Evolutionary conservation across 257 asterid species (phyloP), one percentile per base, ranked within the genome.

Genomic region (Henckelia pumila): DNA sequence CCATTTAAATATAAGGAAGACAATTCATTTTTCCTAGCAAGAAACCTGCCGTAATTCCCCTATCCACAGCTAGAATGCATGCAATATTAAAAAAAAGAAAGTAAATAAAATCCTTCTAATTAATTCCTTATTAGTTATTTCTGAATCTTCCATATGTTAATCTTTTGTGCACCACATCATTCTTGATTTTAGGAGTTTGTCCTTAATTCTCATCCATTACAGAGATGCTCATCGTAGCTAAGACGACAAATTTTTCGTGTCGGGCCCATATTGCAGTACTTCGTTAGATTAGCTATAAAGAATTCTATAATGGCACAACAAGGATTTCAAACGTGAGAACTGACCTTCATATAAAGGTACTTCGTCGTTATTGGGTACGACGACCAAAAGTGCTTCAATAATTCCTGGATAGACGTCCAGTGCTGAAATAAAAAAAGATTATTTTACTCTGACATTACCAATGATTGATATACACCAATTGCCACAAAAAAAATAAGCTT

Each of bases 341-440:
- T 44, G 56, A 92, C 99, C 95, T 93, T 93, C 61, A 81, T 68
- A 76, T 80, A 74, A 21, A 90, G 88, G 79, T 81, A 79, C 78
- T 83, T 86, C 23, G 94, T 83, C 61, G 96, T 85, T 60, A 93
- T 84, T n/a, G 99, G 99, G 82, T 90, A 93, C 49, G 97, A 93
- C 24, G 99, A 90, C 97, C 99, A 93, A 70, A 90, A 93, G 73
- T 93, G 99, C 78, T 88, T 90, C 80, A 90, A 68, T 77, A 90
- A 69, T 76, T 93, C 99, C 83, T 93, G 97, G 64, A 88, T 86
- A n/a, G 95, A 79, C 21, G 89, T 79, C 96, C 94, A 93, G 65
- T 90, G 97, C 97, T 90, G 76, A 69, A 76, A 76, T n/a, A 67
- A 67, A 53, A 77, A 37, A 61, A 68, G 56, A 53, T 47, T 47